Evolutionary conservation across 2,329 filamentous ascomycete genomes (phyloP).

Genomic region (Fusarium tricinctum): DNA sequence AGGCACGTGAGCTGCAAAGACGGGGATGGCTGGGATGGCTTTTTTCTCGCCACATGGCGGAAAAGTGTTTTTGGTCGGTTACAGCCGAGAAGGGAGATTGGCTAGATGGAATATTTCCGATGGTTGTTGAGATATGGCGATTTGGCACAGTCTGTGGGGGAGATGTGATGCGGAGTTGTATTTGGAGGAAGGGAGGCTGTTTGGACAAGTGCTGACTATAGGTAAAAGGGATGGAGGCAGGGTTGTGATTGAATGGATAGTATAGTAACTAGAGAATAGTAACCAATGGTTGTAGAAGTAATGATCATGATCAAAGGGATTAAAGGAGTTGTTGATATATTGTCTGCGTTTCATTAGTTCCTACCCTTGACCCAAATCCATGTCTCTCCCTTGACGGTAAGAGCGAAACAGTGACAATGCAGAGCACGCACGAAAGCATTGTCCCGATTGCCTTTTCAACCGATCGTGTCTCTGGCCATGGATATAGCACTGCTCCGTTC

Average conservation of each 20-base stretch:
- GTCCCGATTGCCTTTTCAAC: not conserved
- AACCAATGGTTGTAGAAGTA: no score
- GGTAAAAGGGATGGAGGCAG: not conserved
- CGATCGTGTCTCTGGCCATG: not conserved
- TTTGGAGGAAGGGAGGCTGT: not conserved
- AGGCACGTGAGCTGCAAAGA: conserved; percentile 23
- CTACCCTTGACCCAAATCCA: conserved; percentile 1
- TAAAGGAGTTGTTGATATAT: not conserved
- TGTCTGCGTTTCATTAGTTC: conserved; percentile 4
- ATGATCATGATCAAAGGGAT: not conserved
- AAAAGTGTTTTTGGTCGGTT: conserved; percentile 5
- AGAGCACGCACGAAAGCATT: not conserved
- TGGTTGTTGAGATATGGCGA: not conserved
- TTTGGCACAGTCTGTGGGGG: not conserved
- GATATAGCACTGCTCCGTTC: not conserved
- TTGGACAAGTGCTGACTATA: not conserved
- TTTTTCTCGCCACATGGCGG: not conserved
- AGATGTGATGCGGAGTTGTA: not conserved
- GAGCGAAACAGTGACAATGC: not conserved
- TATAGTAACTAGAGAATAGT: not conserved
- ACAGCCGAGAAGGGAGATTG: conserved; percentile 15
- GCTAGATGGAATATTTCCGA: not conserved
- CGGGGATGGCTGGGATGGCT: not conserved
- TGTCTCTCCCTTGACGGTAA: conserved; percentile 15
- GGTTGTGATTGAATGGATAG: not conserved